These are phyloP conservation scores for Hypoxylon sp. DNA, from an alignment of 2,329 filamentous ascomycete species.

Conservation along the genomic window DNA sequence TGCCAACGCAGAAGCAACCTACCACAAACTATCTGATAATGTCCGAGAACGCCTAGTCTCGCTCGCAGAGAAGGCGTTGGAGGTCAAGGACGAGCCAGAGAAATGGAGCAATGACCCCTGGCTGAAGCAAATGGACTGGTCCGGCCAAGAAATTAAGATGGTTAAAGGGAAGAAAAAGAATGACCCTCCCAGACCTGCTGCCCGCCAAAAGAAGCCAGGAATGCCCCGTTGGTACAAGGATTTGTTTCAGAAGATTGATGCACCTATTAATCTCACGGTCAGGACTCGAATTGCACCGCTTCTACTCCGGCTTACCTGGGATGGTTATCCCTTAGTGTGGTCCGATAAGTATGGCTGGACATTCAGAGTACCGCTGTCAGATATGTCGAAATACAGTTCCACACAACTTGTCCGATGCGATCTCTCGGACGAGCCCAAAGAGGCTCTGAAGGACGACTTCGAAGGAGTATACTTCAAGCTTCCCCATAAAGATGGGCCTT, in stretches of 20 bases:
- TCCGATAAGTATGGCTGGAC: slow-evolving; percentile 95
- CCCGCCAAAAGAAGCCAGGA: slow-evolving; percentile 91
- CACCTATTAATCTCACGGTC: slow-evolving; percentile 82
- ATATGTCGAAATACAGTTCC: slow-evolving; percentile 74
- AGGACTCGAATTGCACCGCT: slow-evolving; percentile 89
- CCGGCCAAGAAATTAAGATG: slow-evolving; percentile 91
- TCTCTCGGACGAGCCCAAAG: slow-evolving; percentile 80
- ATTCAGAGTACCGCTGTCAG: slow-evolving; percentile 77
- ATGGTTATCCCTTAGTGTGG: slow-evolving; percentile 91
- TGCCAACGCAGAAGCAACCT: slow-evolving; percentile 85
- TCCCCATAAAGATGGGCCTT: slow-evolving; percentile 94
- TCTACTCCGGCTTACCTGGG: slow-evolving; percentile 87
- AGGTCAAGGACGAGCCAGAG: slow-evolving; percentile 76
- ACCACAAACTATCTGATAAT: slow-evolving; percentile 79
- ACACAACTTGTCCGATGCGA: slow-evolving; percentile 81
- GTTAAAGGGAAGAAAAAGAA: slow-evolving; percentile 90
- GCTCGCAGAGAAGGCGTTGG: slow-evolving; percentile 81
- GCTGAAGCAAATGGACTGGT: slow-evolving; percentile 95
- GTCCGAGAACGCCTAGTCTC: slow-evolving; percentile 81
- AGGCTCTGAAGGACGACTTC: slow-evolving; percentile 74
- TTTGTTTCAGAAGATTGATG: slow-evolving; percentile 77
- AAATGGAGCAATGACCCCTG: slow-evolving; percentile 86
- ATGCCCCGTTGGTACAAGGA: slow-evolving; percentile 98
- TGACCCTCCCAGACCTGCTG: slow-evolving; percentile 81
- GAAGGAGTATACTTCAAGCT: slow-evolving; percentile 86